phyloP scores from a whole-genome alignment of 179 eudicot species.

The Amaranthus tricolor region DNA sequence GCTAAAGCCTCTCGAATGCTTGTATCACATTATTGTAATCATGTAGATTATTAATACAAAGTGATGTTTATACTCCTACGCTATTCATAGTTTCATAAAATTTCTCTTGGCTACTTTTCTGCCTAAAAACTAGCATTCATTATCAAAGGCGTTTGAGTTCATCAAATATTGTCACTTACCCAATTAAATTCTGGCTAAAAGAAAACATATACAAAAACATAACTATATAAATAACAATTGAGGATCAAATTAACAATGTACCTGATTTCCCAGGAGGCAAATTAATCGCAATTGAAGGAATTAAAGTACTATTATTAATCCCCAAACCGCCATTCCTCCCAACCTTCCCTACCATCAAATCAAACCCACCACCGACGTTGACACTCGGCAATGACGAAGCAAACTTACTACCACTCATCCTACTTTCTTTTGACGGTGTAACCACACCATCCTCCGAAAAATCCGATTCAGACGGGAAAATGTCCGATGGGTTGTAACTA shows the following conservation, averaged over 20 bases:
- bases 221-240: too few species aligned
- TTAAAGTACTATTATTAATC: conserved; percentile 31
- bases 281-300: conserved; percentile 45
- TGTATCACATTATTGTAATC: too few species aligned
- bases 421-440: conserved; percentile 11
- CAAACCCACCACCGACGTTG: conserved; percentile 12
- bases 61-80: too few species aligned
- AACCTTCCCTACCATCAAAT: conserved; percentile 22
- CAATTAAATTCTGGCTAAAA: too few species aligned
- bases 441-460: conserved; percentile 55
- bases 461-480: conserved; percentile 30
- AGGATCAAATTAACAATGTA: conserved; percentile 14
- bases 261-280: conserved; percentile 31
- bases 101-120: too few species aligned
- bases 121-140: too few species aligned
- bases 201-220: too few species aligned
- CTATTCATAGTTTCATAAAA: too few species aligned
- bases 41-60: too few species aligned
- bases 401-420: conserved; percentile 17
- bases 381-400: conserved; percentile 21
- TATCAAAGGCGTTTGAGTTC: too few species aligned
- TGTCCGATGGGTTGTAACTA: conserved; percentile 72
- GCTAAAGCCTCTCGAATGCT: too few species aligned
- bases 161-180: too few species aligned
- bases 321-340: conserved; percentile 16